phyloP scores from a whole-genome alignment of 2,329 filamentous ascomycete genomes.

The Trichophaea hybrida region DNA sequence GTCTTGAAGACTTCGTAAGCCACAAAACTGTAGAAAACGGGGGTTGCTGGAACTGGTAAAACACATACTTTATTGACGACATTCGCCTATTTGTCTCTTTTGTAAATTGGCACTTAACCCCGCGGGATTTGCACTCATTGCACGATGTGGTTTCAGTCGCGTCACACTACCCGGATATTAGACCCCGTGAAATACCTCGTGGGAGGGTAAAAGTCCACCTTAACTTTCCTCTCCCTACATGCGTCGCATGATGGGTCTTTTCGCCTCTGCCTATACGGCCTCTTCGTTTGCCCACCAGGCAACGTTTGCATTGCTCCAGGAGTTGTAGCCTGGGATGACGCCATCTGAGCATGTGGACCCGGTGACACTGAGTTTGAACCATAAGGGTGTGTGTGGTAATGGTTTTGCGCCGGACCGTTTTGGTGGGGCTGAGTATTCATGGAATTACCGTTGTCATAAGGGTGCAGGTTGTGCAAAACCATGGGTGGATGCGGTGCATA shows the following conservation, averaged over 20 bases:
- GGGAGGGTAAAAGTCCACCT: conserved; percentile 29
- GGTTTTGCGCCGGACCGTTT: neutral
- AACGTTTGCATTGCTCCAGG: conserved; percentile 8
- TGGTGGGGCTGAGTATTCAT: neutral
- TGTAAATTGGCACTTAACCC: conserved; percentile 95
- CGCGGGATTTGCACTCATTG: conserved; percentile 90
- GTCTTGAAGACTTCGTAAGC: conserved; percentile 34
- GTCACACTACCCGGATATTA: conserved; percentile 50
- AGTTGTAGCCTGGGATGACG: neutral
- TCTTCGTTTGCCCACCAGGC: conserved; percentile 39
- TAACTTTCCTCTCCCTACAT: conserved; percentile 71
- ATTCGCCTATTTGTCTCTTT: conserved; percentile 97
- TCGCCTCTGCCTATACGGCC: conserved; percentile 82
- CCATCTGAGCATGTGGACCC: neutral
- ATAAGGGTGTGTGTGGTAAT: neutral
- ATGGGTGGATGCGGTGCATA: neutral
- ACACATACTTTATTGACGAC: conserved; percentile 79
- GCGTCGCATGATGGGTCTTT: conserved; percentile 98
- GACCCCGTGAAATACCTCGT: neutral
- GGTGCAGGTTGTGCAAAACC: neutral
- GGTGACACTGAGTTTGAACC: conserved; percentile 3
- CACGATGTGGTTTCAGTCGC: conserved; percentile 92
- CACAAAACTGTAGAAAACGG: neutral
- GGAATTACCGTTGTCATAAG: neutral
- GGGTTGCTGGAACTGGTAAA: neutral